These are phyloP conservation scores for Globisporangium iwayamae DNA, from an alignment of 352 stramenopile genomes.

Conservation along the genomic window DNA sequence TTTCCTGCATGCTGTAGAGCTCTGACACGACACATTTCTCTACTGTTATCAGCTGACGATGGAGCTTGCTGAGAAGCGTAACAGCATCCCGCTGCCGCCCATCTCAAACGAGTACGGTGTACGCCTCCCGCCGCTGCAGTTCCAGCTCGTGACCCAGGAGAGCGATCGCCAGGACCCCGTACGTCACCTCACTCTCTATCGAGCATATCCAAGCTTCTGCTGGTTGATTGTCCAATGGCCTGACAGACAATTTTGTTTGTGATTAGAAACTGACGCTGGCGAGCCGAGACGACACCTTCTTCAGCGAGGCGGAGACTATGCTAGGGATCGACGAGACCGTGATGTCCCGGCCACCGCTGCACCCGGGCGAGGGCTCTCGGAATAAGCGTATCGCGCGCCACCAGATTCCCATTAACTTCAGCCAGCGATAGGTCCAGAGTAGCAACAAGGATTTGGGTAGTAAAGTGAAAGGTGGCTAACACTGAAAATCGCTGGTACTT, in stretches of 20 bases:
- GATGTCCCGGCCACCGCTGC: constrained; percentile 34
- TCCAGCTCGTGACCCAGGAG: constrained; percentile 72
- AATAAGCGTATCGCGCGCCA: constrained; percentile 75
- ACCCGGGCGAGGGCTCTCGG: constrained; percentile 50
- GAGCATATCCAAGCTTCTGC: too few species aligned
- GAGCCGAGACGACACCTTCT: constrained; percentile 10
- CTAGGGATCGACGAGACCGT: neutral
- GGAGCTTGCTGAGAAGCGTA: constrained; percentile 83
- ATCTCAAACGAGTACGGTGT: constrained; percentile 86
- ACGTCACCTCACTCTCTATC: constrained; percentile 4
- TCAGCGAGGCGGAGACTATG: constrained; percentile 18
- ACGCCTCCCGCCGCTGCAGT: constrained; percentile 59
- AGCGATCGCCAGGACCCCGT: constrained; percentile 59
- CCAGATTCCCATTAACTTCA: constrained; percentile 67
- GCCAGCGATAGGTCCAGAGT: constrained; percentile 14
- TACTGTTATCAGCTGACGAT: constrained; percentile 58
- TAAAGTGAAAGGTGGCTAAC: neutral
- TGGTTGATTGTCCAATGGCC: neutral
- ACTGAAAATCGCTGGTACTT: neutral
- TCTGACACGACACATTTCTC: neutral
- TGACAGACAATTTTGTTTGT: neutral
- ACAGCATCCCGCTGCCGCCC: constrained; percentile 63
- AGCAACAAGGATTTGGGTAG: neutral
- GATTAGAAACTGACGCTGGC: constrained; percentile 26
- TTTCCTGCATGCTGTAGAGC: neutral